Conservation (phyloP, 2,329 filamentous ascomycete genomes). For the Myriosclerotinia duriaeana region DNA sequence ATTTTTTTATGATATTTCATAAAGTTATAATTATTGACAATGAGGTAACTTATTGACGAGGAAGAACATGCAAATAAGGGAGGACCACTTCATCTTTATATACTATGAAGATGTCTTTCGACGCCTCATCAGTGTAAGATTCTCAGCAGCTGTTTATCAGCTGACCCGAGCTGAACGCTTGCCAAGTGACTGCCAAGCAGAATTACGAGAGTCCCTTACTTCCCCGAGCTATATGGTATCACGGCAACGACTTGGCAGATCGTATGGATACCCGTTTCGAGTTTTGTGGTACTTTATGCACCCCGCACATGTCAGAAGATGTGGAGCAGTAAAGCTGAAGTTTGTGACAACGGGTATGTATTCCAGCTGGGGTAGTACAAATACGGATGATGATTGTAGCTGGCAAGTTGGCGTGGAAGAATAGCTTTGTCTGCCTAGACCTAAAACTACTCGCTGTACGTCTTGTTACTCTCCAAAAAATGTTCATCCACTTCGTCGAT, state of each 20-base stretch:
- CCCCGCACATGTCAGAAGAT: conserved; percentile 1
- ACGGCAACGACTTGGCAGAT: background rate
- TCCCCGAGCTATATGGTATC: background rate
- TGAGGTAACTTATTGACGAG: background rate
- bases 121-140: background rate
- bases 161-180: conserved; percentile 4
- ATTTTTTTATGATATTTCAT: background rate
- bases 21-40: background rate
- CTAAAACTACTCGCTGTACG: background rate
- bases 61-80: background rate
- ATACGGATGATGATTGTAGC: background rate
- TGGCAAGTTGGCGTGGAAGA: background rate
- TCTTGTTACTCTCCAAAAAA: background rate
- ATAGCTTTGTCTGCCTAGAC: background rate
- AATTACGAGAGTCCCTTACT: conserved; percentile 19
- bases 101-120: conserved; percentile 1
- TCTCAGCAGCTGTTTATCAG: conserved; percentile 21
- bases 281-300: background rate
- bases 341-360: background rate
- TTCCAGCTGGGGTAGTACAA: background rate
- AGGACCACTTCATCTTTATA: background rate
- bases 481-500: background rate
- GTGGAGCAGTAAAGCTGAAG: background rate
- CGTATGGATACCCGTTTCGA: conserved; percentile 6
- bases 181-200: conserved; percentile 21